Percentiles rank a stretch among this genome's conserved stretches.
Evolutionary conservation across 805 yeast genomes (phyloP).

Genomic region (Metschnikowia reukaufii): DNA sequence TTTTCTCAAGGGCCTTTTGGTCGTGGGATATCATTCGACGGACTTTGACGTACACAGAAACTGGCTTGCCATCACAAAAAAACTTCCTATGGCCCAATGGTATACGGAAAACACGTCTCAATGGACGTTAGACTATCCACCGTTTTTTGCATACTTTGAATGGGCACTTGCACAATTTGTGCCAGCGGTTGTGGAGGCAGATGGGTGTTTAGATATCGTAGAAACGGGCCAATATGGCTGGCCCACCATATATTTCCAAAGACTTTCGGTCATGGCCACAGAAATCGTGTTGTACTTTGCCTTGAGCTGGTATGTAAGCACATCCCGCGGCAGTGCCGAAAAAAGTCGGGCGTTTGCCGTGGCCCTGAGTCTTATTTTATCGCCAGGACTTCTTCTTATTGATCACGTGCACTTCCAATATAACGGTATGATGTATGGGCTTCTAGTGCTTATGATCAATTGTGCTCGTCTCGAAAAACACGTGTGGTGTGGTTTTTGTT

Average conservation of each 20-base stretch:
- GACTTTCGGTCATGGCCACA: conserved; percentile 73
- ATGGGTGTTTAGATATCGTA: conserved; percentile 76
- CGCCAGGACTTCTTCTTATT: conserved; percentile 87
- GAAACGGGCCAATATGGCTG: conserved; percentile 65
- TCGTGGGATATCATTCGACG: conserved; percentile 81
- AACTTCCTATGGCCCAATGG: conserved; percentile 77
- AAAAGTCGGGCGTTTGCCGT: conserved; percentile 63
- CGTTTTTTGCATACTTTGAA: conserved; percentile 95
- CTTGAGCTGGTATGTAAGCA: conserved; percentile 67
- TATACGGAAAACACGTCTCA: conserved; percentile 73
- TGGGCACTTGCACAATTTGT: conserved; percentile 73
- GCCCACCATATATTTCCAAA: conserved; percentile 81
- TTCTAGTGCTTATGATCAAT: conserved; percentile 70
- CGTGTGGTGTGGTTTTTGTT: conserved; percentile 64
- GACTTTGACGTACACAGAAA: conserved; percentile 97
- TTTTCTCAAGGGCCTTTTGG: conserved; percentile 34
- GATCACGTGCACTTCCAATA: conserved; percentile 98
- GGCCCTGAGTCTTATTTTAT: conserved; percentile 76
- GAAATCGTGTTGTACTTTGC: conserved; percentile 72
- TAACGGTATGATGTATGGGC: conserved; percentile 89
- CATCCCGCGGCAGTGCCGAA: conserved; percentile 39
- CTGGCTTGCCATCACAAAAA: conserved; percentile 89
- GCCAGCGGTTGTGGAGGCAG: conserved; percentile 58
- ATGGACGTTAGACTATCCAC: conserved; percentile 98
- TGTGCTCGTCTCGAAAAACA: conserved; percentile 61